Base-by-base conservation (phyloP, 2,329 filamentous ascomycete genomes). In the Clonostachys sp. region DNA sequence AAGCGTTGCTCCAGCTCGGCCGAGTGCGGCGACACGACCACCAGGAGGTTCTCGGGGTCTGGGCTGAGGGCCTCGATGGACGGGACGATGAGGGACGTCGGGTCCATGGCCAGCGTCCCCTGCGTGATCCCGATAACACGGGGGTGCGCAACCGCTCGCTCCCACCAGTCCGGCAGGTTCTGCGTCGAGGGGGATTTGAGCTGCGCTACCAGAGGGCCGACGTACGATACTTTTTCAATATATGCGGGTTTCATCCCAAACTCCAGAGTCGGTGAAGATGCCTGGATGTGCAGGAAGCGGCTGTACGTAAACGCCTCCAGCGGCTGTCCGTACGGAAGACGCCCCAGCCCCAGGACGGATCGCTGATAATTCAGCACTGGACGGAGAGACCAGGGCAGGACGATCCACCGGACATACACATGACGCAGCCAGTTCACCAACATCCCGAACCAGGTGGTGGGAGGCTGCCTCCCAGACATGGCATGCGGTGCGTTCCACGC, bases 271-370 rank as follows among this genome's bases (percentile, higher is more conserved):
- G 61, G 53, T 12, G 61, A 66, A 1, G 65, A 68, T 0, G 66
- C 65, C 34, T 67, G 65, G 16, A 70, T 64, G 49, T 70, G 67
- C 47, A 70, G 54, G 48, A 61, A 59, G 9, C 64, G 61, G 48
- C 65, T 68, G 50, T 68, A 68, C 6, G 51, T 58, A 48, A 61
- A 68, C 16, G 53, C 51, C 45, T 68, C 65, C 16, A 54, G 48
- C 2, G 61, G 50, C 18, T 67, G 57, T 5, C 61, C 60, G n/a
- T 54, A 60, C 2, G 56, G 50, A 5, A 68, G 54, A 4, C 51
- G 48, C 0, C 35, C 16, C 13, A 70, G 50, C 0, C 61, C 61
- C 8, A 70, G 52, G 1, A 13, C 40, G 9, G 50, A 54, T 20
- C 67, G 54, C 35, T 69, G 61, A 2, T 42, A 44, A 47, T 68